Evolutionary conservation across 352 stramenopile genomes (phyloP), one percentile per base, ranked within the genome.

Genomic region (Pythium dissotocum): DNA sequence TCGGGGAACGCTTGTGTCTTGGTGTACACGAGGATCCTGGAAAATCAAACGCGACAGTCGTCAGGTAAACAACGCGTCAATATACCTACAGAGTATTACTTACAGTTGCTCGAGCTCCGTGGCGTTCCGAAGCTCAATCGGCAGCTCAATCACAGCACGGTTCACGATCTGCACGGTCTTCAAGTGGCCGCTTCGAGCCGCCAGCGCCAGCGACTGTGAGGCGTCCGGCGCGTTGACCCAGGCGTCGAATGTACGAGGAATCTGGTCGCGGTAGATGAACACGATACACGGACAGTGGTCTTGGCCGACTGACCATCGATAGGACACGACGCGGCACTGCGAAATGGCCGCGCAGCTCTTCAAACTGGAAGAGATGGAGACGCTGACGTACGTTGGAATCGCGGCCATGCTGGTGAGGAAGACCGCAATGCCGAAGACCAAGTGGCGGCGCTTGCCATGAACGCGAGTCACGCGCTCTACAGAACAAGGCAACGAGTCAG

Each of bases 101-200:
- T 35, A 71, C 58, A 78, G 14, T 40, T 78, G 63, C 44, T 78
- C 68, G 21, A 78, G 59, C 2, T 66, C 24, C 2, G 36, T 12
- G 61, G 68, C 71, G 13, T 58, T 30, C 0, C 46, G 49, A 4
- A 78, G 56, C 26, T 70, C 63, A 0, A 51, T 54, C 12, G 68
- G 68, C 1, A 76, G 60, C 12, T 30, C 18, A 3, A 60, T 33
- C 6, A 78, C 14, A 1, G 42, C 58, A 14, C 64, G 44, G 33
- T 76, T 78, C 44, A 76, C 59, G 53, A 78, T 71, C 57, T 78
- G 64, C 5, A 76, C 49, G 18, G 60, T 78, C 24, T 59, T 38
- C 6, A 76, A 49, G 33, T 71, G 49, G 5, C 68, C 72, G 18
- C 55, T 55, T 38, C n/a, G 33, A 13, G 72, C 72, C 1, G 63